These are phyloP conservation scores for Cadophora luteo-olivacea DNA, from an alignment of 2,329 filamentous ascomycete genomes.

Conservation along the genomic window DNA sequence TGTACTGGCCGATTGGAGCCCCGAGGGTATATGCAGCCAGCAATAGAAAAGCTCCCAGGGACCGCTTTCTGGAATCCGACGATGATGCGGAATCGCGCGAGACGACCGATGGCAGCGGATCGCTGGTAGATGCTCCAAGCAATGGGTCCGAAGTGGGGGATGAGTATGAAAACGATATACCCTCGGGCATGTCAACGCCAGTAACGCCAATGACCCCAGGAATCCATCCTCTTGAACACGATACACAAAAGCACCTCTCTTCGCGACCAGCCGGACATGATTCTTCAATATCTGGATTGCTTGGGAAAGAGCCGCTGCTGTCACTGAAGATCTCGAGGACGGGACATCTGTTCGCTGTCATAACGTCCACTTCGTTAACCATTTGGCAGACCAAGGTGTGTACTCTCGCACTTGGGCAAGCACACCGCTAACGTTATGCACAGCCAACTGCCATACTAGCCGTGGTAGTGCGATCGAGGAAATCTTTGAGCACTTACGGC, in stretches of 20 bases:
- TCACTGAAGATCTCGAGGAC: slow-evolving; percentile 79
- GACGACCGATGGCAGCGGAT: slow-evolving; percentile 46
- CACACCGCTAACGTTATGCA: slow-evolving; percentile 31
- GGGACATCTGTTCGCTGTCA: slow-evolving; percentile 85
- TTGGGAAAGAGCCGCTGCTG: slow-evolving; percentile 67
- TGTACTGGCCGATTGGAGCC: slow-evolving; percentile 92
- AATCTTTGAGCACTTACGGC: slow-evolving; percentile 84
- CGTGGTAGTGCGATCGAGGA: slow-evolving; percentile 79
- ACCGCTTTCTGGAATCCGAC: slow-evolving; percentile 61
- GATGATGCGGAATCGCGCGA: slow-evolving; percentile 60
- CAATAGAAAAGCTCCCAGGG: slow-evolving; percentile 62
- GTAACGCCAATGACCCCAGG: slow-evolving; percentile 62
- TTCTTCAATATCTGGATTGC: slow-evolving; percentile 22
- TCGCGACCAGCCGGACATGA: slow-evolving; percentile 30
- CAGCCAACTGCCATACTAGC: slow-evolving; percentile 90
- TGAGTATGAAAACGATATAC: slow-evolving; percentile 37
- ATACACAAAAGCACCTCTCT: slow-evolving; percentile 46
- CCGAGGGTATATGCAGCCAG: slow-evolving; percentile 83
- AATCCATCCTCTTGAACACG: slow-evolving; percentile 65
- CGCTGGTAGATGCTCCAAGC: slow-evolving; percentile 40
- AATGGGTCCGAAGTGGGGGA: slow-evolving; percentile 35
- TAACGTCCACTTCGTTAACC: slow-evolving; percentile 85
- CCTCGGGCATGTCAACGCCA: slow-evolving; percentile 51
- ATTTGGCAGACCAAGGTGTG: slow-evolving; percentile 94
- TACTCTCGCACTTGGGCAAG: slow-evolving; percentile 21